Evolutionary conservation across 2,329 filamentous ascomycete species (phyloP), one percentile per base, ranked within the genome.

Genomic region (Metarhizium anisopliae): DNA sequence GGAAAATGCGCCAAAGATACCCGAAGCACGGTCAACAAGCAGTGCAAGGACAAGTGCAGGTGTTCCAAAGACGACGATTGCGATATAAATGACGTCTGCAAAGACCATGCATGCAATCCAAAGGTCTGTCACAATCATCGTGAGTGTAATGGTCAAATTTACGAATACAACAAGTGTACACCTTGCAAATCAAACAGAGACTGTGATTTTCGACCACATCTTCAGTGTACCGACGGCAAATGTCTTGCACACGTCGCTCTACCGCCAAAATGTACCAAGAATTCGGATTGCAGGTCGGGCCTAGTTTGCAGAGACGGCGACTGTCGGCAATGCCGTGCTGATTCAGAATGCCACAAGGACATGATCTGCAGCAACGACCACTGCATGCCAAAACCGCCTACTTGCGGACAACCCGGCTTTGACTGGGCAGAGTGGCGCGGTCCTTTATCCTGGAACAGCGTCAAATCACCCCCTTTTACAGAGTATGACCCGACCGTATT

Each of bases 341-440:
- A 54, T 40, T 29, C 54, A 4, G 54, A 58, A 10, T 58, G 56
- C 42, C 51, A 55, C 20, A 25, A 45, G 25, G 51, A 47, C 14
- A 40, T 56, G 49, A 8, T 58, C 25, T 58, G 56, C 16, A 53
- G 56, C 11, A 38, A 53, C 30, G 56, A 54, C 13, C n/a, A 42
- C 18, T 58, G 56, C 42, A 55, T 52, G 42, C 56, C 56, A 35
- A 55, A 56, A 20, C 56, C 56, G 20, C 56, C 56, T 6, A 56
- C 54, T 25, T 58, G 56, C 54, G 56, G 56, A 32, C 54, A 58
- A 47, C 54, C 54, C 53, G 56, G 56, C 43, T 58, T 58, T 38
- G 56, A 56, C 50, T 58, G 56, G 56, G 56, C 56, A 52, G 51
- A 58, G 38, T 58, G 56, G 56, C 47, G 54, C 43, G 56, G 56